Conservation (phyloP, 2,329 filamentous ascomycete species). For the Fusarium sororula region DNA sequence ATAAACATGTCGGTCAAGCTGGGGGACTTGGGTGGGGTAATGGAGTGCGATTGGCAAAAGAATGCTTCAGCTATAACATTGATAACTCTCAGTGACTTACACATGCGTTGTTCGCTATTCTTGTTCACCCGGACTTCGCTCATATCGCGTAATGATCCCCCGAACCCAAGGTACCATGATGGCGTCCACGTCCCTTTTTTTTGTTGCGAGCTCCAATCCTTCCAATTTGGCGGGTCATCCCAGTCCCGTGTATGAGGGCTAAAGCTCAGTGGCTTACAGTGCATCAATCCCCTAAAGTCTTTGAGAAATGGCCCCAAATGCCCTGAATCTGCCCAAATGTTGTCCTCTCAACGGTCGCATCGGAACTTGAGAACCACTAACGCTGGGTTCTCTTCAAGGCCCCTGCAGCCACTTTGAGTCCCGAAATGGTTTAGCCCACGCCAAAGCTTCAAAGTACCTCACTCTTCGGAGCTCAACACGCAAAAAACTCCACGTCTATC, state of each 20-base stretch:
- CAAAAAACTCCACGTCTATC: constrained; percentile 50
- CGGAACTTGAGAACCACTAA: constrained; percentile 15
- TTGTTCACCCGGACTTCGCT: constrained; percentile 30
- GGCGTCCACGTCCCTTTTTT: constrained; percentile 22
- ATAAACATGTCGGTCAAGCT: background rate
- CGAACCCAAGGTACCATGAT: constrained; percentile 37
- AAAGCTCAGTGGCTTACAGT: constrained; percentile 10
- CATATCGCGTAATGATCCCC: constrained; percentile 37
- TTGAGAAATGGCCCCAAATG: background rate
- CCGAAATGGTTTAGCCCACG: constrained; percentile 41
- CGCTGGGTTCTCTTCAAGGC: constrained; percentile 21
- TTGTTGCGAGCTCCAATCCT: constrained; percentile 8
- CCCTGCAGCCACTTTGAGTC: constrained; percentile 27
- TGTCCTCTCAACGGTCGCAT: constrained; percentile 34
- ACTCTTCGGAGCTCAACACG: constrained; percentile 52
- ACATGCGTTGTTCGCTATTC: background rate
- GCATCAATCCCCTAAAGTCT: constrained; percentile 7
- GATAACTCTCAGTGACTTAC: background rate
- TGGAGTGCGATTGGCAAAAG: background rate
- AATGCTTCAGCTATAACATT: background rate
- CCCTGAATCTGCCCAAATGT: constrained; percentile 8
- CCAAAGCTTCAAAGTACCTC: constrained; percentile 47
- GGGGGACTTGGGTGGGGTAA: too few species aligned
- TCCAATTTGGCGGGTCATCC: constrained; percentile 22
- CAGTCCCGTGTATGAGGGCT: constrained; percentile 2